Evolutionary conservation across 1,284 basidiomycete species (phyloP), one percentile per base, ranked within the genome.

Genomic region (Bondarzewia mesenterica): DNA sequence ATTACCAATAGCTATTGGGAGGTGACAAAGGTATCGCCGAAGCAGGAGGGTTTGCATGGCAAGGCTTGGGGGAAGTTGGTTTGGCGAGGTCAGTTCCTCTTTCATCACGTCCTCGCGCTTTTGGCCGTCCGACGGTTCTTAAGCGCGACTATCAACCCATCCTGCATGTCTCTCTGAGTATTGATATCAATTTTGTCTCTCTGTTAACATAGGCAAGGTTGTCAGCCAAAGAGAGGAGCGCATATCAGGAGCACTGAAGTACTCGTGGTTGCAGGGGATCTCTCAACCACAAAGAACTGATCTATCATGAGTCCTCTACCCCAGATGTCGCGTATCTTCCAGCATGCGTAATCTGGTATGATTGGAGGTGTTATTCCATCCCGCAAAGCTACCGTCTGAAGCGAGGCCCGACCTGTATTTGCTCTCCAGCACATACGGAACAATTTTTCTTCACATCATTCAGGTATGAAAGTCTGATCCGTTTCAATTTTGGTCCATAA

Each of bases 61-160:
- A 86, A 82, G 59, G 87, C 78, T 10, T 90, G 85, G 85, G 89
- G 89, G 5, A 70, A 72, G 50, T 63, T 89, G 10, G 73, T 78
- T 48, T 91, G 88, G 87, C 78, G 74, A 70, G 86, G 88, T 89
- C 40, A 48, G 82, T 65, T 22, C 21, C n/a, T 44, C 44, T 40
- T 12, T 20, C n/a, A 43, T 16, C 20, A 16, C 20, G 7, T 6
- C 7, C 18, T 20, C 36, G 21, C n/a, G n/a, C n/a, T n/a, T n/a
- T n/a, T n/a, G n/a, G n/a, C n/a, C n/a, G n/a, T n/a, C n/a, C n/a
- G n/a, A n/a, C n/a, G n/a, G n/a, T n/a, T n/a, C n/a, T n/a, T n/a
- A n/a, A n/a, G n/a, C n/a, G n/a, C n/a, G n/a, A n/a, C n/a, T n/a
- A n/a, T n/a, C n/a, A n/a, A n/a, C n/a, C n/a, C n/a, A n/a, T n/a